Percentiles rank a stretch among this genome's conserved stretches.
Evolutionary conservation across 2,329 filamentous ascomycete genomes (phyloP).

Genomic region (Diaporthe ilicicola): DNA sequence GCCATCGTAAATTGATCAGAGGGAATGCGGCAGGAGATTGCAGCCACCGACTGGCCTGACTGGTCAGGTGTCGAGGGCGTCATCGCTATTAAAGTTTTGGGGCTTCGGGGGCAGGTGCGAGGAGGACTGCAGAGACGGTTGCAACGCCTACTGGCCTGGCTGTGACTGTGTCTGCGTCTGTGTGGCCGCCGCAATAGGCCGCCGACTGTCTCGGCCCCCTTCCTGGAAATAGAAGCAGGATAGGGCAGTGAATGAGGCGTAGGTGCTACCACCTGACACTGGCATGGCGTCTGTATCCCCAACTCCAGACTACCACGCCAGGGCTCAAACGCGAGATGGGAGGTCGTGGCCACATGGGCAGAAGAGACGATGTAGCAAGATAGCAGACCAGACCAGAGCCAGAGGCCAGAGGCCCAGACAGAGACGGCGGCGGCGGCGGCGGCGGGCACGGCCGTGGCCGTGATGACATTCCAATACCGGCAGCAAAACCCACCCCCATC

Average conservation of each 20-base stretch:
- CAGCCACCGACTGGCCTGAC: no score
- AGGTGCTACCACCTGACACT: slow-evolving; percentile 19
- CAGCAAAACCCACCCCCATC: slow-evolving; percentile 12
- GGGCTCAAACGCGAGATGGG: background rate
- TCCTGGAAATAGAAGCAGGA: slow-evolving; percentile 21
- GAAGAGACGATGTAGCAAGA: background rate
- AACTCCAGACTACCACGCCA: background rate
- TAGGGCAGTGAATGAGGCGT: background rate
- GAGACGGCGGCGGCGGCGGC: background rate
- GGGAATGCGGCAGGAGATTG: slow-evolving; percentile 22
- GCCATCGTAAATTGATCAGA: slow-evolving; percentile 12
- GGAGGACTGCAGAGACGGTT: background rate
- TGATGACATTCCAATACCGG: slow-evolving; percentile 25
- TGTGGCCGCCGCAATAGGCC: slow-evolving; percentile 19
- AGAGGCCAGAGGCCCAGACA: background rate
- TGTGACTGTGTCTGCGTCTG: slow-evolving; percentile 1
- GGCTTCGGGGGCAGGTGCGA: background rate
- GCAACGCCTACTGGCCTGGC: background rate
- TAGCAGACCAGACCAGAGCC: background rate
- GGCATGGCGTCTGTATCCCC: slow-evolving; percentile 6
- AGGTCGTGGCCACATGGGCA: slow-evolving; percentile 1
- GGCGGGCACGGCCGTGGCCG: slow-evolving; percentile 27
- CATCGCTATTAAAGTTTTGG: slow-evolving; percentile 19
- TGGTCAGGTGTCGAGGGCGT: slow-evolving; percentile 12
- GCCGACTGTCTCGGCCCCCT: slow-evolving; percentile 7